A percentile compares a stretch with the other conserved stretches of the same genome.
Conservation (phyloP, 495 filamentous ascomycete species). For the Penicillium subrubescens region DNA sequence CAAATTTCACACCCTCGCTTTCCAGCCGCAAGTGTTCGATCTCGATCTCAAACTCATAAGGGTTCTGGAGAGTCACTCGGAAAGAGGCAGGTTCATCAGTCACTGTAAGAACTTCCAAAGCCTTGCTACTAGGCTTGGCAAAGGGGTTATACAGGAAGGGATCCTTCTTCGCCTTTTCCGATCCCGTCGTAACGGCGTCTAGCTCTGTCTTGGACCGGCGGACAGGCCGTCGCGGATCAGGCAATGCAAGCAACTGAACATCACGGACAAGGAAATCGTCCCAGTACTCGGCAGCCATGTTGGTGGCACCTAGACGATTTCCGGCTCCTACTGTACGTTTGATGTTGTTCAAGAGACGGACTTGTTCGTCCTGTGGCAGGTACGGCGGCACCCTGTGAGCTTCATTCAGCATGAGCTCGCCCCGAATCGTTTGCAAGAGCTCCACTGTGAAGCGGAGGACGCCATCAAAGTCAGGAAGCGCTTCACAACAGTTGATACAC, state of each 20-base stretch:
- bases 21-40: conserved; percentile 80
- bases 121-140: conserved; percentile 62
- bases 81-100: conserved; percentile 77
- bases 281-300: conserved; percentile 86
- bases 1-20: conserved; percentile 68
- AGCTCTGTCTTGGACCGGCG: conserved; percentile 73
- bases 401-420: conserved; percentile 71
- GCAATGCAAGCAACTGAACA: conserved; percentile 64
- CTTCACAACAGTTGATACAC: conserved; percentile 90
- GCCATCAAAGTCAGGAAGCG: conserved; percentile 86
- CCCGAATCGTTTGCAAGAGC: conserved; percentile 72
- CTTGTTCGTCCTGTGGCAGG: conserved; percentile 80
- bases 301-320: conserved; percentile 66
- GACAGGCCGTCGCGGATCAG: conserved; percentile 59
- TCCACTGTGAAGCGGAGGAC: conserved; percentile 84
- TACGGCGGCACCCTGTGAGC: conserved; percentile 52
- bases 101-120: conserved; percentile 68
- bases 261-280: conserved; percentile 91
- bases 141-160: conserved; percentile 96
- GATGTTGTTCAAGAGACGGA: conserved; percentile 78
- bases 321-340: conserved; percentile 77
- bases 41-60: conserved; percentile 88
- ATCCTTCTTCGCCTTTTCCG: conserved; percentile 60
- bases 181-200: conserved; percentile 57
- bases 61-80: conserved; percentile 84